Evolutionary conservation across 768 basidiomycete species (phyloP).

Genomic region (Panellus pusillus): DNA sequence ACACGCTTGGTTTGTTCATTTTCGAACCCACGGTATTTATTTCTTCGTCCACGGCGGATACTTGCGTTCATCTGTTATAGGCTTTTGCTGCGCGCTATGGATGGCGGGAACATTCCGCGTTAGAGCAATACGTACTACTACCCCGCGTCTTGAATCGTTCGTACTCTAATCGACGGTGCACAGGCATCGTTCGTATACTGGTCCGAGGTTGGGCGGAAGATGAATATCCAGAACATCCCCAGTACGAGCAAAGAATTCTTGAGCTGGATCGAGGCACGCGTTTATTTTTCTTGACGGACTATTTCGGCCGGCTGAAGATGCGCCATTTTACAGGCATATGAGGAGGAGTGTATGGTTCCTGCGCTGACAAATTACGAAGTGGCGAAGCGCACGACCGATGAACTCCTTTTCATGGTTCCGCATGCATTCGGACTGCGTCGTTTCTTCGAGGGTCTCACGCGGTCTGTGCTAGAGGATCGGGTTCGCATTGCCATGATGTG

Average conservation of each 20-base stretch:
- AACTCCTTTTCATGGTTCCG: constrained; percentile 41
- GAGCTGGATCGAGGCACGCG: no score
- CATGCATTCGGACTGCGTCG: constrained; percentile 36
- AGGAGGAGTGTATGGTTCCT: constrained; percentile 42
- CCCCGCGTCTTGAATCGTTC: neutral
- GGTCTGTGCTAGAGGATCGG: constrained; percentile 43
- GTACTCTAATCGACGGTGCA: neutral
- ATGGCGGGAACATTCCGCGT: constrained; percentile 43
- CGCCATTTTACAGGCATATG: constrained; percentile 46
- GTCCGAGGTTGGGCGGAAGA: constrained; percentile 44
- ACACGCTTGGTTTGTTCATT: constrained; percentile 40
- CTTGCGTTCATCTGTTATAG: constrained; percentile 21
- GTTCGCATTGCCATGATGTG: constrained; percentile 52
- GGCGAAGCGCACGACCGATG: constrained; percentile 39
- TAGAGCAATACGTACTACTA: constrained; percentile 38
- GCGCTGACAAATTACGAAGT: constrained; percentile 39
- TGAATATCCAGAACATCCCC: constrained; percentile 51
- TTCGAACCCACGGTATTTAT: constrained; percentile 37
- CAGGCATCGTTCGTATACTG: constrained; percentile 45
- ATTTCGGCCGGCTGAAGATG: no score
- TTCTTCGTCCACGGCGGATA: neutral
- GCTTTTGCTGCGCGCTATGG: constrained; percentile 41
- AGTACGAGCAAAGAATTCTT: constrained; percentile 36
- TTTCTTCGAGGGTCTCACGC: constrained; percentile 33
- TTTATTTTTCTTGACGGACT: no score